Base-by-base conservation (phyloP, 371 early-diverging fungal species). In the Mortierella sp. region DNA sequence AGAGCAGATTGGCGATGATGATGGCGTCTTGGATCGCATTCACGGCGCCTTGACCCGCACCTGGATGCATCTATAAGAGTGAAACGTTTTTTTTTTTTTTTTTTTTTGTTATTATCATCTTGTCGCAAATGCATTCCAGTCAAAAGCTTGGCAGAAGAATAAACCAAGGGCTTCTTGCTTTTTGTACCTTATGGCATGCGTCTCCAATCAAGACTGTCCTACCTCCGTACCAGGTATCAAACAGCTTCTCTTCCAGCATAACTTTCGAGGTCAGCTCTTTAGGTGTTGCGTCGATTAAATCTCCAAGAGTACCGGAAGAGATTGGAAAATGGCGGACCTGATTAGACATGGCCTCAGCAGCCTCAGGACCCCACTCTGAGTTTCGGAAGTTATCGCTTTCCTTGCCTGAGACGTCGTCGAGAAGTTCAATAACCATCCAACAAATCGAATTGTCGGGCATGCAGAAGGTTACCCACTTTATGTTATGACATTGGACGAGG, bases 221-320 rank as follows among this genome's bases (percentile, higher is more conserved):
- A 4, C 68, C 68, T 8, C 37, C 21, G 23, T 39, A 24, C 68
- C 68, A 67, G 2, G 68, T 67, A 6, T 53, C 30, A 34, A 67
- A 67, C 11, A 59, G 4, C 34, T 67, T 67, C n/a, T 67, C 68
- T 26, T 67, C 68, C 1, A 67, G 32, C 27, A 52, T 43, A 21
- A 67, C 60, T 30, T 60, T 64, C 4, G 60, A 70, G n/a, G 64
- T 70, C 7, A 64, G 44, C 2, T 59, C 64, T 17, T 54, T 58
- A 4, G 53, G 42, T 3, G 71, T 55, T 8, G 23, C 15, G 6
- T 54, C 60, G 15, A 70, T 42, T 37, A 70, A 34, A 4, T 56
- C 47, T 0, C 63, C 59, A 4, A 70, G 8, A 1, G 56, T 12
- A 8, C 21, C 17, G 6, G 15, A 19, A 4, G 53, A 56, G 39